Base-by-base conservation (phyloP, 257 asterid species). In the Euphrasia confusa region DNA sequence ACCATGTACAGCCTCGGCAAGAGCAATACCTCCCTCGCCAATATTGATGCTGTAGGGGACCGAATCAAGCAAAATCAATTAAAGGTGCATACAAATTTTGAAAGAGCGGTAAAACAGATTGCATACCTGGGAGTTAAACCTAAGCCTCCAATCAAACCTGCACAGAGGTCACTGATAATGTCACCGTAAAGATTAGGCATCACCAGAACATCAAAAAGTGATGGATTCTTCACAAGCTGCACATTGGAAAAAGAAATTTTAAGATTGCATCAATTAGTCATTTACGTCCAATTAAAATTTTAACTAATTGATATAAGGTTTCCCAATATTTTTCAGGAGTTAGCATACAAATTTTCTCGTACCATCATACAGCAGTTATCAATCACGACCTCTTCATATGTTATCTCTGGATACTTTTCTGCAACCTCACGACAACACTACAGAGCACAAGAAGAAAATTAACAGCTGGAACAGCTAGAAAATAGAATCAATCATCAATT, bases 1-100 rank as follows among this genome's bases (percentile, higher is more conserved):
- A 77, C 98, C 98, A 72, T 92, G 98, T 15, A 92, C 98, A 49
- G 97, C 98, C 85, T 92, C 98, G 61, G 98, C 98, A 72, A 92
- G 97, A 71, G 98, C 98, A 58, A 92, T 80, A 21, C 97, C 98
- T 68, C 95, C 97, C 84, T 88, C 97, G 14, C 98, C 98, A 74
- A 92, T 92, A 71, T 92, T 92, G 80, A 81, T 75, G 73, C 98
- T 92, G 81, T 15, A 60, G 40, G 37, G 63, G 44, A 67, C 58
- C 63, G 54, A 48, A 49, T 47, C 13, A 59, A 14, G 63, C 65
- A 9, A 45, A 52, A 62, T 56, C 30, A 60, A 8, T 64, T 53
- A 53, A 28, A 47, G 33, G 49, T 45, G 52, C 35, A 63, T 57
- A 45, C 26, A 47, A 26, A 68, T 47, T 59, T 33, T 4, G 21